These are phyloP conservation scores for Coemansia sp. DNA, from an alignment of 192 early-diverging fungal species.

Conservation along the genomic window DNA sequence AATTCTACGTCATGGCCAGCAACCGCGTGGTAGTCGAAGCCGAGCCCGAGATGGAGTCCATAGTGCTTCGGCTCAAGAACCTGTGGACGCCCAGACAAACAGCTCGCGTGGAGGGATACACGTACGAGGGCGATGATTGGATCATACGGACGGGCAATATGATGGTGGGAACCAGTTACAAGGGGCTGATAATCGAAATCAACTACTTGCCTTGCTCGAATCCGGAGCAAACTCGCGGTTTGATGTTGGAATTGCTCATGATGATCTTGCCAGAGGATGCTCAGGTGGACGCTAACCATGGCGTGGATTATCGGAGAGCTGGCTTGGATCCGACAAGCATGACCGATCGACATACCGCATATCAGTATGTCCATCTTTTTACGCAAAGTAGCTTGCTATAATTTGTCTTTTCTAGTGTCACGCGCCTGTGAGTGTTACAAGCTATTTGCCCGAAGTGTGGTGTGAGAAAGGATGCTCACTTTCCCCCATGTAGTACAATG, in stretches of 20 bases:
- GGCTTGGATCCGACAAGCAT: conserved; percentile 32
- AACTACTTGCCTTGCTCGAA: conserved; percentile 53
- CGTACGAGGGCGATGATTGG: conserved; percentile 51
- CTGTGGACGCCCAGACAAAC: conserved; percentile 49
- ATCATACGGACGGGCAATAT: conserved; percentile 47
- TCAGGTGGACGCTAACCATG: conserved; percentile 42
- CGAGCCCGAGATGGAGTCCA: conserved; percentile 51
- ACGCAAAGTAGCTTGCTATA: conserved; percentile 47
- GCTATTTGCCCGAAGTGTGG: not conserved
- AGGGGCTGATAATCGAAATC: conserved; percentile 51
- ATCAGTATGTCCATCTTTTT: conserved; percentile 52
- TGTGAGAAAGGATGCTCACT: not conserved
- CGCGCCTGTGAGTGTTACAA: not conserved
- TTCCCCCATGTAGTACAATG: not conserved
- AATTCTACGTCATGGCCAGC: conserved; percentile 50
- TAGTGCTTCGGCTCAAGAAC: conserved; percentile 46
- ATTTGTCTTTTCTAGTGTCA: not conserved
- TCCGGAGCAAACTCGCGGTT: conserved; percentile 36
- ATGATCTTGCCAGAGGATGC: conserved; percentile 50
- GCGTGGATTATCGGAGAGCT: conserved; percentile 42
- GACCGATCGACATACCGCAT: conserved; percentile 52
- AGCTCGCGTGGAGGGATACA: conserved; percentile 50
- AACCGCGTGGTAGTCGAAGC: conserved; percentile 51
- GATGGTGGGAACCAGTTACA: conserved; percentile 53
- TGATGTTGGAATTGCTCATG: conserved; percentile 49